A percentile compares a stretch with the other conserved stretches of the same genome.
phyloP scores from a whole-genome alignment of 73 alveolate genomes.

The Vitrella brassicaformis region DNA sequence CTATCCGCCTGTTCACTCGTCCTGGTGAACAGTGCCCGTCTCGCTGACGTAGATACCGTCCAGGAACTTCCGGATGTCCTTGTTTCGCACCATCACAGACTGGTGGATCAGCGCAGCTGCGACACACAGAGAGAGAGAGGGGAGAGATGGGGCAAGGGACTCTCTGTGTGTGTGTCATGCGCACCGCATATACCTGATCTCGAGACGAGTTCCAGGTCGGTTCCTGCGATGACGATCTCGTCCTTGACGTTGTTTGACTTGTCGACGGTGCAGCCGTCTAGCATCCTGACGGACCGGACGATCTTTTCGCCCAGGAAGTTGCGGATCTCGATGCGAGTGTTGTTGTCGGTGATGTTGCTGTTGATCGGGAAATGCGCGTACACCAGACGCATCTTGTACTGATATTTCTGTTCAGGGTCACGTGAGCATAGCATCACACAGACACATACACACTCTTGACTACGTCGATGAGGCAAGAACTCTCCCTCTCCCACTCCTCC shows the following conservation, averaged over 20 bases:
- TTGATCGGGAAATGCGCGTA: slow-evolving; percentile 89
- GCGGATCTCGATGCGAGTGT: slow-evolving; percentile 66
- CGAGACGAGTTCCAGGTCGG: slow-evolving; percentile 29
- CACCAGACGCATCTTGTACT: slow-evolving; percentile 83
- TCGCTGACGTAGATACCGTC: slow-evolving; percentile 86
- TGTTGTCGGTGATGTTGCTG: slow-evolving; percentile 62
- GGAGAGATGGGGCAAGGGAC: too few species aligned
- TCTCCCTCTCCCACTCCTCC: too few species aligned
- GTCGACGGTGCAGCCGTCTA: slow-evolving; percentile 67
- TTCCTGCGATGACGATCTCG: slow-evolving; percentile 22
- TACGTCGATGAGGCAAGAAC: too few species aligned
- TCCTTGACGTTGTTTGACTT: slow-evolving; percentile 45
- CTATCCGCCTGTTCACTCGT: not conserved
- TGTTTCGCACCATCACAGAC: slow-evolving; percentile 62
- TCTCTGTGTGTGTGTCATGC: too few species aligned
- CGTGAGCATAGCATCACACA: not conserved
- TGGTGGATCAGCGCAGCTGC: slow-evolving; percentile 28
- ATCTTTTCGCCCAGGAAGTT: slow-evolving; percentile 84
- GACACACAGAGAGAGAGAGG: not conserved
- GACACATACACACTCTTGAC: too few species aligned
- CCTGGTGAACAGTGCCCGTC: slow-evolving; percentile 7
- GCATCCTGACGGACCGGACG: slow-evolving; percentile 61
- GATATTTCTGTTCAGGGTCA: slow-evolving; percentile 66
- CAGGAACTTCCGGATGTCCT: slow-evolving; percentile 88
- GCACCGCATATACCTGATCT: slow-evolving; percentile 4